Evolutionary conservation across 495 filamentous ascomycete genomes (phyloP).

Genomic region (Aspergillus steynii): DNA sequence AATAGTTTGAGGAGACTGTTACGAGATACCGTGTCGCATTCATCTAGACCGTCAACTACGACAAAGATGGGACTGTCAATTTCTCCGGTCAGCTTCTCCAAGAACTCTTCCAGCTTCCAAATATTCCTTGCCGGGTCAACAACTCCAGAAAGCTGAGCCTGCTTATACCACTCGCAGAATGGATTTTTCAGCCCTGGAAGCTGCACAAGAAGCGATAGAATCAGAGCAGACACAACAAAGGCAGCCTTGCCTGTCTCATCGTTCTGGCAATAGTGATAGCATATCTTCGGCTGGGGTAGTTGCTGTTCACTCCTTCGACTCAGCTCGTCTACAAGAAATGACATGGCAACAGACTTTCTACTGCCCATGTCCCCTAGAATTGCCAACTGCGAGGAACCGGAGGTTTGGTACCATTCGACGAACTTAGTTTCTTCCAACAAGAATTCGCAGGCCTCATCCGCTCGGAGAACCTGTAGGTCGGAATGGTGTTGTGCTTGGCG

Average conservation of each 20-base stretch:
- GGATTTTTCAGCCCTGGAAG: constrained; percentile 18
- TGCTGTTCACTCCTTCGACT: constrained; percentile 15
- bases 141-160: constrained; percentile 17
- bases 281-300: constrained; percentile 26
- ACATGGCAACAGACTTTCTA: constrained; percentile 26
- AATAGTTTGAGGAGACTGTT: constrained; percentile 20
- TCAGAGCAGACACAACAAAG: constrained; percentile 19
- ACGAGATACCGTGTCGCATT: constrained; percentile 28
- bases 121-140: constrained; percentile 13
- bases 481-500: constrained; percentile 13
- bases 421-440: constrained; percentile 15
- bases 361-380: constrained; percentile 28
- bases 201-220: constrained; percentile 21
- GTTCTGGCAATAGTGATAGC: constrained; percentile 27
- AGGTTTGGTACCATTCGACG: constrained; percentile 13
- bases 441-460: constrained; percentile 18
- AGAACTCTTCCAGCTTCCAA: constrained; percentile 17
- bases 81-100: constrained; percentile 15
- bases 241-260: constrained; percentile 19
- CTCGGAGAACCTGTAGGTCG: constrained; percentile 15
- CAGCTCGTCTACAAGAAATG: constrained; percentile 26
- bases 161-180: constrained; percentile 21
- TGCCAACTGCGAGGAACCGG: constrained; percentile 18
- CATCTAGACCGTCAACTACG: constrained; percentile 32
- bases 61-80: constrained; percentile 21